Evolutionary conservation across 768 basidiomycete genomes (phyloP).

Genomic region (Tulasnella sp.): DNA sequence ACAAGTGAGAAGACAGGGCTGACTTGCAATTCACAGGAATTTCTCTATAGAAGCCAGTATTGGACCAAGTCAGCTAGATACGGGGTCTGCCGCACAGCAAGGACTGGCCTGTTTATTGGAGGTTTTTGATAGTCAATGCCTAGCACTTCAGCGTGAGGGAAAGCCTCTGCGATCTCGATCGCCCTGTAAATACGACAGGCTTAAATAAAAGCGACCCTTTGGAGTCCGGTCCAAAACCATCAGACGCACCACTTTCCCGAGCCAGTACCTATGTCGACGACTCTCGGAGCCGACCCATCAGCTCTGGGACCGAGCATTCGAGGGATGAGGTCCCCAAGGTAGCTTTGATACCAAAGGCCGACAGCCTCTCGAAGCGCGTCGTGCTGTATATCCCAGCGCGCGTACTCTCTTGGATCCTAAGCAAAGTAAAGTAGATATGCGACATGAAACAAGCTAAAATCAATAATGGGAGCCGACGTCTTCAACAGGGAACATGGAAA

Average conservation of each 20-base stretch:
- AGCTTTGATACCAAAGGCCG: not conserved
- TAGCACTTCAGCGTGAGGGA: constrained; percentile 3
- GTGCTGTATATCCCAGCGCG: not conserved
- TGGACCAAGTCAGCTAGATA: not conserved
- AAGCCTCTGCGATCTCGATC: constrained; percentile 5
- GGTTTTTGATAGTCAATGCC: not conserved
- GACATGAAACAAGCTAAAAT: not conserved
- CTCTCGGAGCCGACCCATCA: not conserved
- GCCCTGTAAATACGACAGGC: constrained; percentile 4
- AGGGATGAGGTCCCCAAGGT: not conserved
- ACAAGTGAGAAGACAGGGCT: not conserved
- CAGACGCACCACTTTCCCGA: not conserved
- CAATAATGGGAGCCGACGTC: no score
- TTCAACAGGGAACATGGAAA: not conserved
- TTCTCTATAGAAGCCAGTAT: not conserved
- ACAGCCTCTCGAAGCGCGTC: not conserved
- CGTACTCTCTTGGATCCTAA: not conserved
- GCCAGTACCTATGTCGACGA: not conserved
- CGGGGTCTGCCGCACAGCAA: not conserved
- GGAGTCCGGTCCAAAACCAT: not conserved
- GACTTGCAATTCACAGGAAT: constrained; percentile 7
- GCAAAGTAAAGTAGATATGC: not conserved
- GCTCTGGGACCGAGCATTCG: not conserved
- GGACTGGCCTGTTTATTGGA: not conserved
- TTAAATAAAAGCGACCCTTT: not conserved